Base-by-base conservation (phyloP, 176 grass and related monocot genomes). In the Rhynchospora pubera region DNA sequence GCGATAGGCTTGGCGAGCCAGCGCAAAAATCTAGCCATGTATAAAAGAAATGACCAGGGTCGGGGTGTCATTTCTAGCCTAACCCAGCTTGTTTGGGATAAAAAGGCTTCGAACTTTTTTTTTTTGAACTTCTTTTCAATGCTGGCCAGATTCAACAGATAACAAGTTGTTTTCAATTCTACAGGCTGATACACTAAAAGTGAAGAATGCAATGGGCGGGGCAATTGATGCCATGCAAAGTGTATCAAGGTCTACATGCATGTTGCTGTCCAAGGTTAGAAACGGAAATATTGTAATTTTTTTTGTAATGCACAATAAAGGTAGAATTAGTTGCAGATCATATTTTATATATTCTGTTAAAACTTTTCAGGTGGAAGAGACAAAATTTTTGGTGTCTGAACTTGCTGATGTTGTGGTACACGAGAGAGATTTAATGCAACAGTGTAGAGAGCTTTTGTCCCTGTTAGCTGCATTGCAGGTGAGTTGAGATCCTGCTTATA, bases 181-280 rank as follows among this genome's bases (percentile, higher is more conserved):
- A 63, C 82, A 97, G 93, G 86, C 70, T 79, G 85, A 97, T 59
- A 82, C 88, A n/a, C 88, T 85, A 53, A 68, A 73, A 76, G 55
- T 89, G 44, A 89, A 87, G 81, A 93, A 86, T 78, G 79, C 77
- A 79, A 74, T 91, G 62, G 72, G 88, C 24, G 84, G 87, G 24
- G 90, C 88, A 18, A 69, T 97, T 18, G 90, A 97, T 65, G 85
- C 83, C 21, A 93, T 97, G 90, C 88, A 97, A 62, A 78, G 84
- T 9, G 83, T 97, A 64, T 78, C 84, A 79, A 90, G 53, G 42
- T 91, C 90, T 48, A 84, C 72, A 57, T 85, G 45, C 2, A 13
- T 51, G 52, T 75, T 83, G 61, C 28, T 97, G 0, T 79, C 74
- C 48, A 93, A 92, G 93, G 93, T 97, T 24, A 34, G 42, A 85